Base-by-base conservation (phyloP, 345 rosid species). In the Camelina laxa region DNA sequence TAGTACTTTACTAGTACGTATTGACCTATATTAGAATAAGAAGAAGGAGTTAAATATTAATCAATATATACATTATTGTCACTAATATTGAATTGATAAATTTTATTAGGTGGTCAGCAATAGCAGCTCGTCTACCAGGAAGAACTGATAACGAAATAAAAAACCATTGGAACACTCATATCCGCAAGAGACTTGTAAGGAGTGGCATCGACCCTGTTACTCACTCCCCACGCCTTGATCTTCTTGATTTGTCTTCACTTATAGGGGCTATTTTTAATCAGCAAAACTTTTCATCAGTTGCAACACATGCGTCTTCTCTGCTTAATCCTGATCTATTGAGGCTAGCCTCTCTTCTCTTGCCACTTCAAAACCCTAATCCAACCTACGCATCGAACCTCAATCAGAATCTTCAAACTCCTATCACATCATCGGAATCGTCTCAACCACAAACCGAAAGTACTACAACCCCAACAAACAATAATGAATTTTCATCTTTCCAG, bases 61-160 rank as follows among this genome's bases (percentile, higher is more conserved):
- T 30, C 56, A 27, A 31, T 35, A 16, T 2, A 35, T 27, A 16
- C 4, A 35, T 27, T 2, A 1, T 21, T 65, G 36, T 27, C 36
- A 15, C 24, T 75, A 61, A 75, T 49, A 49, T 54, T 61, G 9
- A 22, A 33, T n/a, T 53, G 51, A 54, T 61, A 14, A 48, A 53
- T 13, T 50, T 42, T 49, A 14, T 33, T 41, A 95, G 99, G 84
- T 95, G 99, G 99, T 92, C 97, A 2, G 97, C 96, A 4, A 95
- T 95, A 80, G 99, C 97, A 20, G 93, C 89, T 81, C 92, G 97
- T n/a, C 82, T 95, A 79, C 99, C 97, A 0, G 99, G 99, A 67
- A 87, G 99, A 75, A 92, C 97, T 0, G 99, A 95, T 65, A 95
- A 95, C 36, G 97, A 95, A 80, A 90, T 95, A 67, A 95, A 95